Evolutionary conservation across 2,329 filamentous ascomycete species (phyloP).

Genomic region (Biscogniauxia sp.): DNA sequence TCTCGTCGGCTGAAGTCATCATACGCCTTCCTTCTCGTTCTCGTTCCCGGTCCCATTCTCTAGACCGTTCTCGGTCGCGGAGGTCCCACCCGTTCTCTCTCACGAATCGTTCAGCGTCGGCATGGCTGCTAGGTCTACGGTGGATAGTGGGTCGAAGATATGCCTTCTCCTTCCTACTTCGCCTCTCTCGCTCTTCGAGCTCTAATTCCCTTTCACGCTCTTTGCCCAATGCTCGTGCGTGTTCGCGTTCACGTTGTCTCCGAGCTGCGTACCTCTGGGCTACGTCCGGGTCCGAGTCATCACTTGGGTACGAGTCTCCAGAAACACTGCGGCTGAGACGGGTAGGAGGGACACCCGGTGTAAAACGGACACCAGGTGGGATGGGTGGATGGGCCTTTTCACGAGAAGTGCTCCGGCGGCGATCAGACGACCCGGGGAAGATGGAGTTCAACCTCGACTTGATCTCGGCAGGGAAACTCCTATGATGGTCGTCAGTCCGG

Average conservation of each 20-base stretch:
- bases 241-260: conserved; percentile 28
- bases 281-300: conserved; percentile 27
- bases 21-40: neutral
- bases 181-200: conserved; percentile 27
- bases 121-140: conserved; percentile 32
- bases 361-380: conserved; percentile 20
- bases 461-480: conserved; percentile 28
- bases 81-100: conserved; percentile 26
- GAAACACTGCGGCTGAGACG: conserved; percentile 28
- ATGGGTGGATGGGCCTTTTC: conserved; percentile 19
- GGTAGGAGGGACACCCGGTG: conserved; percentile 21
- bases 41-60: conserved; percentile 29
- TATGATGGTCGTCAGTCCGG: conserved; percentile 25
- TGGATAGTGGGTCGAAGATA: conserved; percentile 26
- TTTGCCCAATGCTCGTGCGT: conserved; percentile 21
- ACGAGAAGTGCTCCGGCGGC: conserved; percentile 32
- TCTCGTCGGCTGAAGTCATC: conserved; percentile 3
- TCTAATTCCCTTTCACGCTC: conserved; percentile 26
- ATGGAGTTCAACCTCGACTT: conserved; percentile 28
- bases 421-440: conserved; percentile 25
- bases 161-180: conserved; percentile 23
- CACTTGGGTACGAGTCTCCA: conserved; percentile 28
- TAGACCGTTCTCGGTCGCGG: conserved; percentile 23
- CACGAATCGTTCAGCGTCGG: conserved; percentile 27
- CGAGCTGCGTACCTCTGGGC: conserved; percentile 20